A percentile compares a stretch with the other conserved stretches of the same genome.
These are phyloP conservation scores for Metarhizium album DNA, from an alignment of 2,329 filamentous ascomycete species.

Conservation along the genomic window DNA sequence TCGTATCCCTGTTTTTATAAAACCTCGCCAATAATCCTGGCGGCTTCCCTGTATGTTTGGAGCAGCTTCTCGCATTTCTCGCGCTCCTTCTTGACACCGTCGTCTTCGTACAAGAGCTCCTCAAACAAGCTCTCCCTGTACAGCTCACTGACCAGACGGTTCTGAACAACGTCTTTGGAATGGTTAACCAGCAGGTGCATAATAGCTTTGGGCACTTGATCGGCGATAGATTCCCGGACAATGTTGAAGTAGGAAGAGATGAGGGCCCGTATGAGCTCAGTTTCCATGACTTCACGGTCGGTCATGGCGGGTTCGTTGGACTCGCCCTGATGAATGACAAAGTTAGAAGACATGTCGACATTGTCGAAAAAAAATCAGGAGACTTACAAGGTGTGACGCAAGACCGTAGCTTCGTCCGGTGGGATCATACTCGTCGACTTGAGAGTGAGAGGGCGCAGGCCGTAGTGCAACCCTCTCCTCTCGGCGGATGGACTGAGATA, in stretches of 20 bases:
- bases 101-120: slow-evolving; percentile 93
- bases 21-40: slow-evolving; percentile 96
- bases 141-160: slow-evolving; percentile 86
- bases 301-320: slow-evolving; percentile 77
- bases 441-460: slow-evolving; percentile 29
- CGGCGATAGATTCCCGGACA: slow-evolving; percentile 94
- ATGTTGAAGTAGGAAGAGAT: slow-evolving; percentile 99
- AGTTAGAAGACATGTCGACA: not conserved
- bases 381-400: slow-evolving; percentile 50
- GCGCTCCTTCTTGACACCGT: slow-evolving; percentile 91
- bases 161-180: slow-evolving; percentile 96
- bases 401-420: slow-evolving; percentile 27
- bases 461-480: slow-evolving; percentile 47
- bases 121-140: slow-evolving; percentile 89
- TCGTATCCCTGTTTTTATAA: slow-evolving; percentile 39
- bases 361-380: not conserved
- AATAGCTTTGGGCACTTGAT: slow-evolving; percentile 96
- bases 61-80: slow-evolving; percentile 98
- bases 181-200: slow-evolving; percentile 99
- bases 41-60: slow-evolving; percentile 91
- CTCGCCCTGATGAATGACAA: slow-evolving; percentile 31
- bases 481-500: slow-evolving; percentile 75
- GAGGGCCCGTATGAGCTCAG: slow-evolving; percentile 88
- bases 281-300: slow-evolving; percentile 93
- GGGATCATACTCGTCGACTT: slow-evolving; percentile 30